phyloP scores from a whole-genome alignment of 2,329 filamentous ascomycete species.

The Colletotrichum agaves region DNA sequence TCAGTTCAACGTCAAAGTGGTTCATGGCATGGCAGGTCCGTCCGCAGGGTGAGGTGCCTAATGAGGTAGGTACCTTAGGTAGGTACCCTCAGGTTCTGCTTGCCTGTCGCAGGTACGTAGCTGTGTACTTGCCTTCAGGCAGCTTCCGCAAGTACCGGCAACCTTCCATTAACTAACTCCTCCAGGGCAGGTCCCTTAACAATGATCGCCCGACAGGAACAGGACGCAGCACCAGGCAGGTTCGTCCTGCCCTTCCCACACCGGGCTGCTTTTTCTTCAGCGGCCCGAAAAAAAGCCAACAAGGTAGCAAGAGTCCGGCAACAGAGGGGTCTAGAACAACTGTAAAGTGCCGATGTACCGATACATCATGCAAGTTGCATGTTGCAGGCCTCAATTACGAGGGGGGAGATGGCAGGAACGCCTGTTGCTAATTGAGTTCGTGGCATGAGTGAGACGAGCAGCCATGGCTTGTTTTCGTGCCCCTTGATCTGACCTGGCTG shows the following conservation, averaged over 20 bases:
- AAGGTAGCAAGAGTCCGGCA: neutral
- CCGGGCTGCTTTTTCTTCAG: neutral
- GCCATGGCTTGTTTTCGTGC: too few relatives aligned
- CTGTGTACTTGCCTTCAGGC: neutral
- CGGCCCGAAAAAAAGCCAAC: too few relatives aligned
- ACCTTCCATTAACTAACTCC: neutral
- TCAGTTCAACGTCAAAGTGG: slow-evolving; percentile 20
- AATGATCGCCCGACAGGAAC: neutral
- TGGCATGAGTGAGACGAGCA: neutral
- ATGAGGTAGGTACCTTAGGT: too few relatives aligned
- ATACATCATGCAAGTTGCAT: neutral
- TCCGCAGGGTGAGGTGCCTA: neutral
- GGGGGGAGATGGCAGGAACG: neutral
- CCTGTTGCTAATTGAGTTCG: neutral
- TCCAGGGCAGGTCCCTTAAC: neutral
- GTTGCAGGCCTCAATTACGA: neutral
- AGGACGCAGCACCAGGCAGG: too few relatives aligned
- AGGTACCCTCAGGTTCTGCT: too few relatives aligned
- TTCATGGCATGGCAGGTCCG: slow-evolving; percentile 27
- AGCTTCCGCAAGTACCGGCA: slow-evolving; percentile 9
- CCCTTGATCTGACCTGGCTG: too few relatives aligned
- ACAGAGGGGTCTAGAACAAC: neutral
- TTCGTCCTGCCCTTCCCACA: neutral
- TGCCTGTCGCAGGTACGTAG: neutral
- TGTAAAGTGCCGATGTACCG: neutral